Evolutionary conservation across 164 flowering plant genomes (phyloP).

Genomic region (Aristolochia californica): DNA sequence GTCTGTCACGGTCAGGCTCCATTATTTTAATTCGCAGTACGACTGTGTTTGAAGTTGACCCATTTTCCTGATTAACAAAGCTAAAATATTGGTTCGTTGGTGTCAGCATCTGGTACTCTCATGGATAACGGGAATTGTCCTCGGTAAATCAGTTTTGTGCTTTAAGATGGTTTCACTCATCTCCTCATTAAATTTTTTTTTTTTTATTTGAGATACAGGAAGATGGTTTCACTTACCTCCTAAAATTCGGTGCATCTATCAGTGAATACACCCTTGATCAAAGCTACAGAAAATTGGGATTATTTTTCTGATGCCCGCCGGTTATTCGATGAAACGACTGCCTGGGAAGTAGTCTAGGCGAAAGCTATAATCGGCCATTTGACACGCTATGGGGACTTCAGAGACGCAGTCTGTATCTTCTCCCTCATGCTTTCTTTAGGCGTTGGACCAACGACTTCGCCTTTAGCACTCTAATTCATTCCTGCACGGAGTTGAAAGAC

Average conservation of each 20-base stretch:
- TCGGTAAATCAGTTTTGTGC: too few species aligned
- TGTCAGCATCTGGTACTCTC: background rate
- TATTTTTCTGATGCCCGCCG: constrained; percentile 24
- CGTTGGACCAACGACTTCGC: constrained; percentile 58
- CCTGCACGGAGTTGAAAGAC: constrained; percentile 26
- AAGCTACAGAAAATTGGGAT: constrained; percentile 8
- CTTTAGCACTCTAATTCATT: constrained; percentile 45
- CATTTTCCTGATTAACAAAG: too few species aligned
- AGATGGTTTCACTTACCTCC: constrained; percentile 16
- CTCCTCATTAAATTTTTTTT: constrained; percentile 5
- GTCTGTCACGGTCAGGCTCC: too few species aligned
- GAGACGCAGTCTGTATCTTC: constrained; percentile 43
- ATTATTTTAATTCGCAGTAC: too few species aligned
- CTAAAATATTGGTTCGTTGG: too few species aligned
- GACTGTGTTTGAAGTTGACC: too few species aligned
- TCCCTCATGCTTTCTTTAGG: constrained; percentile 31
- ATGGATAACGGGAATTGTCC: background rate
- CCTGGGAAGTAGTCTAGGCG: constrained; percentile 40
- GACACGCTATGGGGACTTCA: constrained; percentile 22
- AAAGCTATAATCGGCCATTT: constrained; percentile 41
- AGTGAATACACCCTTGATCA: constrained; percentile 6
- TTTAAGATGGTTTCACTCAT: background rate
- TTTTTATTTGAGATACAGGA: constrained; percentile 10
- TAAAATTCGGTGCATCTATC: constrained; percentile 14
- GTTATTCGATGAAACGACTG: constrained; percentile 45